A percentile compares a stretch with the other conserved stretches of the same genome.
phyloP scores from a whole-genome alignment of 176 grass and related monocot species.

The Carex scoparia region DNA sequence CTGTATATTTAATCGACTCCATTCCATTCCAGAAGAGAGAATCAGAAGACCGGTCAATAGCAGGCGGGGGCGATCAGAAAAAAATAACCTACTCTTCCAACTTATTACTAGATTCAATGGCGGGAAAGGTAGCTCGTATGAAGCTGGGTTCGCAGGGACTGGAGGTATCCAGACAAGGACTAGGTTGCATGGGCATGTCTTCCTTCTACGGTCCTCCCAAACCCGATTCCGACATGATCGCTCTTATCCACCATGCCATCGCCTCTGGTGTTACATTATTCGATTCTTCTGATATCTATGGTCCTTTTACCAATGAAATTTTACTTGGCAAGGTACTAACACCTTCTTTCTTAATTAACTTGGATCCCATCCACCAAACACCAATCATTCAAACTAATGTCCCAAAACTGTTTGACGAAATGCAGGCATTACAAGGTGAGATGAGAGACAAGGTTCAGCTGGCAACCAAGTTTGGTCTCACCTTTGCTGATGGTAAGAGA shows the following conservation, averaged over 20 bases:
- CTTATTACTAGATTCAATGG: conserved; percentile 8
- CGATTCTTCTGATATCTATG: conserved; percentile 76
- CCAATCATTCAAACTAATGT: background rate
- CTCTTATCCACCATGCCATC: conserved; percentile 68
- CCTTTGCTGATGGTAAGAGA: background rate
- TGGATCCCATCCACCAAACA: background rate
- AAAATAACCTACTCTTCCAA: background rate
- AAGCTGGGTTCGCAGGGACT: conserved; percentile 74
- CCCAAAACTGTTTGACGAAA: conserved; percentile 25
- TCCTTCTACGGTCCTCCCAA: conserved; percentile 55
- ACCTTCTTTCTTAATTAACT: background rate
- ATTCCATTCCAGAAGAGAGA: no score
- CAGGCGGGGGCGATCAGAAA: background rate
- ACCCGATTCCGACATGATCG: conserved; percentile 60
- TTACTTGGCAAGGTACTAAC: conserved; percentile 59
- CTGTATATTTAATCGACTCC: no score
- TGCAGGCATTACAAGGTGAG: conserved; percentile 47
- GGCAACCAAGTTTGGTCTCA: conserved; percentile 56
- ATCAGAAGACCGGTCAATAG: no score
- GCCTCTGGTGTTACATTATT: conserved; percentile 59
- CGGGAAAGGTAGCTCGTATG: conserved; percentile 34
- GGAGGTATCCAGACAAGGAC: conserved; percentile 63
- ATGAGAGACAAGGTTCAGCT: conserved; percentile 49
- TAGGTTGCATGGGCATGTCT: conserved; percentile 91
- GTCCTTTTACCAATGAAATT: conserved; percentile 71